A percentile compares a stretch with the other conserved stretches of the same genome.
These are phyloP conservation scores for Verticillium nubilum DNA, from an alignment of 2,329 filamentous ascomycete genomes.

Conservation along the genomic window DNA sequence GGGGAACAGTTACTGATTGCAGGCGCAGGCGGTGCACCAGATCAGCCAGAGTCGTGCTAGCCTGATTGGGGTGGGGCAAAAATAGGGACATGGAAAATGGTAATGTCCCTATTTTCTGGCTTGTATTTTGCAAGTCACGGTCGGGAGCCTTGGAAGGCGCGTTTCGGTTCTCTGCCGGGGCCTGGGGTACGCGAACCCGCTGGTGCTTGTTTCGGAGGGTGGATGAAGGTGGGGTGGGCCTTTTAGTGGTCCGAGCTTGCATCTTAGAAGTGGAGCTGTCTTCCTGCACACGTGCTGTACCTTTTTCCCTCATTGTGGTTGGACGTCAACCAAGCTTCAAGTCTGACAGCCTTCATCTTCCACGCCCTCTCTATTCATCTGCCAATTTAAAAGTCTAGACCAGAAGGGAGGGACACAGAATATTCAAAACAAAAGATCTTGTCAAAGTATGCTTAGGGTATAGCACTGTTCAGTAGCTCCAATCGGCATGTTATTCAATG, in stretches of 20 bases:
- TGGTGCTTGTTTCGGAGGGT: neutral
- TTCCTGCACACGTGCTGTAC: neutral
- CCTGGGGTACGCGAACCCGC: neutral
- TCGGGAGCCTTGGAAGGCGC: conserved; percentile 4
- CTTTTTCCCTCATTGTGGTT: neutral
- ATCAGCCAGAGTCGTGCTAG: conserved; percentile 14
- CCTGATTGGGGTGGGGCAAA: conserved; percentile 14
- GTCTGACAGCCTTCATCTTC: neutral
- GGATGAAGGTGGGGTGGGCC: neutral
- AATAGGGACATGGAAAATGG: conserved; percentile 9
- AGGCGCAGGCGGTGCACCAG: conserved; percentile 5
- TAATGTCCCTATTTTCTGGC: conserved; percentile 11
- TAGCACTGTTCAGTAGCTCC: too few relatives aligned
- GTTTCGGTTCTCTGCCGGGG: conserved; percentile 1
- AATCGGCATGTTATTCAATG: neutral
- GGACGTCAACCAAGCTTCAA: neutral
- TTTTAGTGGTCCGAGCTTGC: neutral
- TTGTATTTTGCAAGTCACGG: conserved; percentile 8
- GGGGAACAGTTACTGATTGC: conserved; percentile 14
- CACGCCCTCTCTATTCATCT: neutral
- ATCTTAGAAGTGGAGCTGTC: neutral
- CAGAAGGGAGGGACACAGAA: too few relatives aligned
- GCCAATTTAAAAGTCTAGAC: neutral
- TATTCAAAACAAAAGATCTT: too few relatives aligned
- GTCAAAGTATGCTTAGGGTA: too few relatives aligned